Evolutionary conservation across 306 rosid genomes (phyloP).

Genomic region (Parietaria judaica): DNA sequence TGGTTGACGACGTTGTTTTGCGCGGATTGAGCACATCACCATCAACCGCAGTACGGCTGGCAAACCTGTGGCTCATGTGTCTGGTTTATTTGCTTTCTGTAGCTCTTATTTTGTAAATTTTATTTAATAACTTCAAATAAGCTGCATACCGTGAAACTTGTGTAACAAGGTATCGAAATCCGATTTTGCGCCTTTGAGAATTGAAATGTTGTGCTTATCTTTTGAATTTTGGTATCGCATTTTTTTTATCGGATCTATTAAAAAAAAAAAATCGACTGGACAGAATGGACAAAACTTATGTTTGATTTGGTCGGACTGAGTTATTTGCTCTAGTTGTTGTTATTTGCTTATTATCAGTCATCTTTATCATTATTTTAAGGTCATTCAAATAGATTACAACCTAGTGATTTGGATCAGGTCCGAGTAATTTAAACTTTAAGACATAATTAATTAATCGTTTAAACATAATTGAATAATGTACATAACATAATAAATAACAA

Average conservation of each 20-base stretch:
- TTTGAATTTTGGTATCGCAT: background rate
- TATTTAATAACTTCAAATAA: background rate
- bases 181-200: slow-evolving; percentile 1
- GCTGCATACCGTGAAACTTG: background rate
- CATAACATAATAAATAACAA: slow-evolving; percentile 8
- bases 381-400: slow-evolving; percentile 41
- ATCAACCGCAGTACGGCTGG: background rate
- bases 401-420: too few relatives aligned
- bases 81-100: background rate
- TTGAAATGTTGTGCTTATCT: background rate
- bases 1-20: slow-evolving; percentile 28
- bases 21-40: slow-evolving; percentile 13
- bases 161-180: background rate
- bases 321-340: too few relatives aligned
- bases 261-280: too few relatives aligned
- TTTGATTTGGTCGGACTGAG: too few relatives aligned
- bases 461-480: background rate
- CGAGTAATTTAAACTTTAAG: too few relatives aligned
- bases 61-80: slow-evolving; percentile 2
- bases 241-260: background rate
- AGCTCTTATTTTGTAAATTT: background rate
- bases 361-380: too few relatives aligned
- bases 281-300: too few relatives aligned
- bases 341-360: too few relatives aligned
- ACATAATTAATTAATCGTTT: too few relatives aligned